A percentile compares a stretch with the other conserved stretches of the same genome.
phyloP scores from a whole-genome alignment of 805 yeast genomes.

The Gaillardinia entomophila region DNA sequence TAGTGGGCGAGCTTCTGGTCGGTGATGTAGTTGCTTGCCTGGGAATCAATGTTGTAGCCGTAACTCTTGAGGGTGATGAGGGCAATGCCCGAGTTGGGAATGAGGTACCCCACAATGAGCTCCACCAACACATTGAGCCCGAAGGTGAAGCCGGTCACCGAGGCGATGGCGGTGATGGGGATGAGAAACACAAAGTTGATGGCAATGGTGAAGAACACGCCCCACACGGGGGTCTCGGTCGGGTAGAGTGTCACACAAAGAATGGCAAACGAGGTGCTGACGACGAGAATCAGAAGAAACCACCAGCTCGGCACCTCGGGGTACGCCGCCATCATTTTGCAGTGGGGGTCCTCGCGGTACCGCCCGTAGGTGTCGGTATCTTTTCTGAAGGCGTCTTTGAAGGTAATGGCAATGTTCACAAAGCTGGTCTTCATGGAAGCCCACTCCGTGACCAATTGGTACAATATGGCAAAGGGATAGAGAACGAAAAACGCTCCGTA shows the following conservation, averaged over 20 bases:
- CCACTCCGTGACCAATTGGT: slow-evolving; percentile 44
- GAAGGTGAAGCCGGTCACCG: slow-evolving; percentile 55
- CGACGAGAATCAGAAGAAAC: slow-evolving; percentile 44
- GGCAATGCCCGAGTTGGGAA: slow-evolving; percentile 61
- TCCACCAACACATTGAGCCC: slow-evolving; percentile 62
- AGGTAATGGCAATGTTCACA: slow-evolving; percentile 24
- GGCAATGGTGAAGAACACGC: slow-evolving; percentile 51
- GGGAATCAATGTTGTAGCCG: slow-evolving; percentile 57
- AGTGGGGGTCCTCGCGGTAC: slow-evolving; percentile 44
- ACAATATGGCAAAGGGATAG: slow-evolving; percentile 51
- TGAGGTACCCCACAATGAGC: slow-evolving; percentile 57
- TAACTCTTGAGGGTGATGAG: slow-evolving; percentile 50
- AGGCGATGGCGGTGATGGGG: slow-evolving; percentile 58
- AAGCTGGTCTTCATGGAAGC: slow-evolving; percentile 34
- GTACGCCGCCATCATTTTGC: slow-evolving; percentile 52
- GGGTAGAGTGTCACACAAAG: slow-evolving; percentile 42
- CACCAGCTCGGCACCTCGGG: slow-evolving; percentile 75
- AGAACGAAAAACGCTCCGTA: slow-evolving; percentile 54
- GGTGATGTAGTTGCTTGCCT: slow-evolving; percentile 50
- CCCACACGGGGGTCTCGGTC: slow-evolving; percentile 59
- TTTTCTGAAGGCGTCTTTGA: slow-evolving; percentile 19
- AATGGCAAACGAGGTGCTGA: slow-evolving; percentile 40
- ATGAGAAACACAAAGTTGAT: slow-evolving; percentile 50
- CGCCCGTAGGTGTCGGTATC: slow-evolving; percentile 8
- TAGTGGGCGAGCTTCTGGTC: slow-evolving; percentile 24